Conservation (phyloP, 495 filamentous ascomycete genomes). For the Sordaria brevicollis region DNA sequence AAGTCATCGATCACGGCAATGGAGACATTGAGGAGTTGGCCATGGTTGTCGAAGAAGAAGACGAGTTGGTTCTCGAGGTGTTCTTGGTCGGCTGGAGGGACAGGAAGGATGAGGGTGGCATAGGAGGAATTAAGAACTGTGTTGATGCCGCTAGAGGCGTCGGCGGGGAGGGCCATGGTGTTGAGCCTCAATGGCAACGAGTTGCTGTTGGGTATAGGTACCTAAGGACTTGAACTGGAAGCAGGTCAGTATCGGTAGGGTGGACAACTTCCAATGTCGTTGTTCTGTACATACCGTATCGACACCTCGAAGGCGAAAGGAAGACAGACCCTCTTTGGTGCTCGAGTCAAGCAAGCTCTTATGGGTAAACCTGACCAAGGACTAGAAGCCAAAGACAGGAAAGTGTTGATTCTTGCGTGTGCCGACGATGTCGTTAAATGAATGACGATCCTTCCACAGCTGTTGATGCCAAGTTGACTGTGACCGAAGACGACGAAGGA, state of each 20-base stretch:
- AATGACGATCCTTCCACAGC: neutral
- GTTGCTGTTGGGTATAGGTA: neutral
- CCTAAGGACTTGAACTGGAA: neutral
- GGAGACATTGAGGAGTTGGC: conserved; percentile 30
- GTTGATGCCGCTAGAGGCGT: neutral
- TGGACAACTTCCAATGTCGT: neutral
- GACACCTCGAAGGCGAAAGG: neutral
- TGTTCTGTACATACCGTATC: neutral
- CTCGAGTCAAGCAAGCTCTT: neutral
- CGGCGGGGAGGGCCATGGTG: neutral
- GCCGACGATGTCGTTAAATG: neutral
- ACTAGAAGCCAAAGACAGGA: neutral
- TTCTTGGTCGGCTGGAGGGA: neutral
- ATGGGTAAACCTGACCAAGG: neutral
- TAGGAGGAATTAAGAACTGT: neutral
- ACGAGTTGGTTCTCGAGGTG: neutral
- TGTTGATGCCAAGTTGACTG: neutral
- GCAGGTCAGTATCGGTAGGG: neutral
- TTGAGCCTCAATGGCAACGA: neutral
- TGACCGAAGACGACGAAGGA: neutral
- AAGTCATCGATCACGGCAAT: conserved; percentile 41
- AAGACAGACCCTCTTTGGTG: neutral
- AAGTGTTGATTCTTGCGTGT: neutral
- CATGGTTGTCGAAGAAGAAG: neutral
- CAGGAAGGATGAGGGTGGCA: neutral